Evolutionary conservation across 2,329 filamentous ascomycete genomes (phyloP), one percentile per base, ranked within the genome.

Genomic region (Ceratocystis lukuohia): DNA sequence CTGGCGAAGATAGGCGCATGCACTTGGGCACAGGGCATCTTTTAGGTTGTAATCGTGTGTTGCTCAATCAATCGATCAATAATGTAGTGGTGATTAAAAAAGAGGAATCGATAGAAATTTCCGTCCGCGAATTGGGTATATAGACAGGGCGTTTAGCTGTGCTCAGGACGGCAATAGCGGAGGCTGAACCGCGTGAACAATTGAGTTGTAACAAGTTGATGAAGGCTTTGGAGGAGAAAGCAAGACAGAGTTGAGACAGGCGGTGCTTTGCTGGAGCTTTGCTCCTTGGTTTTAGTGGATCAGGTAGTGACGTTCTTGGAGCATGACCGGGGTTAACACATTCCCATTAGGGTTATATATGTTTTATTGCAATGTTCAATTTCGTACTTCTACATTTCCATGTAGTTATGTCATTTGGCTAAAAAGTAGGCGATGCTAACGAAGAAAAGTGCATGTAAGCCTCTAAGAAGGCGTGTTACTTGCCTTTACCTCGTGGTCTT

Each of bases 21-120:
- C 56, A 30, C 56, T 59, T 59, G 56, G 56, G 56, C 30, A 59
- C 56, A 59, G 28, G 28, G 56, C 56, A 59, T 59, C 30, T 28
- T 37, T 37, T 17, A 57, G 53, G 22, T 41, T 57, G 10, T 57
- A 28, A 33, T 17, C 15, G 22, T 57, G 15, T 10, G 7, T 59
- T 25, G 28, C 56, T 59, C 17, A 30, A 20, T 59, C 56, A 59
- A 59, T 59, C 17, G 33, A 59, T 59, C 6, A 25, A 20, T 25
- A 22, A 41, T 41, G 37, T 41, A 41, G 48, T 2, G n/a, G 22
- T 59, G 56, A n/a, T 30, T 17, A 37, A 37, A 59, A 30, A 20
- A 59, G 33, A 33, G 37, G 30, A 12, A 17, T 17, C 28, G 56
- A 37, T 15, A 28, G 5, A 25, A 53, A 28, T 25, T 25, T 25